A percentile compares a stretch with the other conserved stretches of the same genome.
phyloP scores from a whole-genome alignment of 1,284 basidiomycete species.

The Meira miltonrushii region DNA sequence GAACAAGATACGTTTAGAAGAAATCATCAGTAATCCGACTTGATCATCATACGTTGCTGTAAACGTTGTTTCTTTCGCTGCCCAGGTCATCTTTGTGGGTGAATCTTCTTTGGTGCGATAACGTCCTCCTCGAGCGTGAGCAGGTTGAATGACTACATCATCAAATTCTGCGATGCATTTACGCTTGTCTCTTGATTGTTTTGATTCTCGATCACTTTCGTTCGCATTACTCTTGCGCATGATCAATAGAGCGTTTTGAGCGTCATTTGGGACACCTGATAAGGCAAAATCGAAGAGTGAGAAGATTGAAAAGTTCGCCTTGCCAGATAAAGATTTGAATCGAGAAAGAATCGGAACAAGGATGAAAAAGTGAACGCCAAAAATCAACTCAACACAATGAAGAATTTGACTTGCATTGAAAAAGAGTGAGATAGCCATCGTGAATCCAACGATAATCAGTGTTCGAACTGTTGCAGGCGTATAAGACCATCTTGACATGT shows the following conservation, averaged over 20 bases:
- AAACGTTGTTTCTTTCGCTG: too few relatives aligned
- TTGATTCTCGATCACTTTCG: too few relatives aligned
- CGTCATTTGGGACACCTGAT: conserved; percentile 36
- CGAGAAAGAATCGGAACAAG: conserved; percentile 22
- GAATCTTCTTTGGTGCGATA: too few relatives aligned
- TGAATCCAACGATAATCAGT: conserved; percentile 11
- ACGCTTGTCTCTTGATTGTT: neutral
- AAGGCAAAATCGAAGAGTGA: conserved; percentile 21
- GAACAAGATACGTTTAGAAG: too few relatives aligned
- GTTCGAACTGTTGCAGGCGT: conserved; percentile 23
- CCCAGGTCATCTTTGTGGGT: too few relatives aligned
- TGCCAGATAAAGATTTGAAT: too few relatives aligned
- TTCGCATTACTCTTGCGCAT: conserved; percentile 17
- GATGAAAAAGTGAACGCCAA: conserved; percentile 25
- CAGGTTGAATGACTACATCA: neutral
- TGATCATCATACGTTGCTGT: too few relatives aligned
- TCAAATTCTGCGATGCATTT: too few relatives aligned
- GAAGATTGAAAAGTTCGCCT: conserved; percentile 1
- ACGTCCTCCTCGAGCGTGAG: neutral
- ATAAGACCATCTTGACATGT: conserved; percentile 22
- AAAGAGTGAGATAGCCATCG: conserved; percentile 14
- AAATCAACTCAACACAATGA: conserved; percentile 19
- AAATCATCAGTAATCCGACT: too few relatives aligned
- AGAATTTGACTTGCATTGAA: conserved; percentile 20
- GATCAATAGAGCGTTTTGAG: conserved; percentile 27